Base-by-base conservation (phyloP, 768 basidiomycete genomes). In the Leccinum variicolor region DNA sequence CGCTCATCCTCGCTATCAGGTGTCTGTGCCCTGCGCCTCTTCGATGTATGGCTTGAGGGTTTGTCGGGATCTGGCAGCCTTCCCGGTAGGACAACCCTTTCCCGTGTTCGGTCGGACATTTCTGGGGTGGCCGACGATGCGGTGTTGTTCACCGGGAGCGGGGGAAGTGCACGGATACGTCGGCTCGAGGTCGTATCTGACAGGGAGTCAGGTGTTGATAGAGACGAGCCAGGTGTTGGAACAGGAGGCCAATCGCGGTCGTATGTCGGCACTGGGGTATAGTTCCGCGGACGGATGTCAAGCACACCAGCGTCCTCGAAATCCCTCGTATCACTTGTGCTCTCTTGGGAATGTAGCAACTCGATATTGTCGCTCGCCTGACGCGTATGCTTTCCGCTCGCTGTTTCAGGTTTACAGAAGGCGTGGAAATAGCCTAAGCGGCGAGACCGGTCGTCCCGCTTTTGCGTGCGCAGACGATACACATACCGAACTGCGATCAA, bases 401-500 rank as follows among this genome's bases (percentile, higher is more conserved):
- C 17, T 36, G 57, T 41, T 2, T 56, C 52, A 2, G 66, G 72
- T 17, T 26, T 29, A 28, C 69, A 57, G 34, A 72, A 34, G 7
- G 70, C 65, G 13, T 73, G 72, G 31, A 71, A 74, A 33, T 65
- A 72, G n/a, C 69, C 73, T 53, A 73, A 43, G 19, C 68, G 69
- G 28, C 66, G 66, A 14, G 66, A 71, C 41, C 78, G 76, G 25
- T 71, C 69, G 41, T 66, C 73, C 19, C 76, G 70, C 68, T 85
- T 84, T 64, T 84, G 78, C n/a, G 64, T 69, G 54, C 78, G 75
- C 15, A 86, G 67, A 61, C 77, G 79, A 60, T 81, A 79, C 36
- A 81, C 69, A 64, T 85, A 85, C 8, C 83, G 79, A 14, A 81
- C 78, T 4, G 79, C 77, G 50, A 84, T 75, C 51, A 85, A 61